Conservation (phyloP, 192 early-diverging fungal genomes). For the Gonapodya sp. region DNA sequence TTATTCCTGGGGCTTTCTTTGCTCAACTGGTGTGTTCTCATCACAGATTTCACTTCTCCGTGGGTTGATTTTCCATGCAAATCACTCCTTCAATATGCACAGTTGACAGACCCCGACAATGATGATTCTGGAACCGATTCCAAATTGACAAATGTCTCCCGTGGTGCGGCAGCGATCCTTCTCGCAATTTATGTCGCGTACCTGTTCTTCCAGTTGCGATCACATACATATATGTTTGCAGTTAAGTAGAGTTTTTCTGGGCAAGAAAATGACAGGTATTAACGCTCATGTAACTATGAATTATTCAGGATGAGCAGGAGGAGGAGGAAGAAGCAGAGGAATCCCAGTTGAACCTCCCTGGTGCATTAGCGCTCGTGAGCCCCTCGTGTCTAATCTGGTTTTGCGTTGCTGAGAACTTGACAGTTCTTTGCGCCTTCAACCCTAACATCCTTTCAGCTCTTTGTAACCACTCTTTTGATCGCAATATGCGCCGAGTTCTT, state of each 20-base stretch:
- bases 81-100: constrained; percentile 15
- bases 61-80: background rate
- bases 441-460: constrained; percentile 45
- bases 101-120: constrained; percentile 15
- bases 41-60: constrained; percentile 1
- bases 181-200: constrained; percentile 28
- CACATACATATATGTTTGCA: constrained; percentile 58
- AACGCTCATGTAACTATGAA: background rate
- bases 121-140: constrained; percentile 17
- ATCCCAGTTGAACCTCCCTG: background rate
- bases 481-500: constrained; percentile 78
- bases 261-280: constrained; percentile 14
- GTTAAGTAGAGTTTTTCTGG: constrained; percentile 15
- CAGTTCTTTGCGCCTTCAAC: background rate
- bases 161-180: constrained; percentile 53
- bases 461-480: constrained; percentile 56
- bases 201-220: constrained; percentile 79
- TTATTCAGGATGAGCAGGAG: background rate
- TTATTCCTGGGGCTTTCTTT: background rate
- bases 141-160: constrained; percentile 34
- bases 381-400: background rate
- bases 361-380: background rate
- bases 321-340: constrained; percentile 9
- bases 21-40: background rate
- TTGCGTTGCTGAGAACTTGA: no score